Conservation (phyloP, 768 basidiomycete genomes). For the Mycena rosella region DNA sequence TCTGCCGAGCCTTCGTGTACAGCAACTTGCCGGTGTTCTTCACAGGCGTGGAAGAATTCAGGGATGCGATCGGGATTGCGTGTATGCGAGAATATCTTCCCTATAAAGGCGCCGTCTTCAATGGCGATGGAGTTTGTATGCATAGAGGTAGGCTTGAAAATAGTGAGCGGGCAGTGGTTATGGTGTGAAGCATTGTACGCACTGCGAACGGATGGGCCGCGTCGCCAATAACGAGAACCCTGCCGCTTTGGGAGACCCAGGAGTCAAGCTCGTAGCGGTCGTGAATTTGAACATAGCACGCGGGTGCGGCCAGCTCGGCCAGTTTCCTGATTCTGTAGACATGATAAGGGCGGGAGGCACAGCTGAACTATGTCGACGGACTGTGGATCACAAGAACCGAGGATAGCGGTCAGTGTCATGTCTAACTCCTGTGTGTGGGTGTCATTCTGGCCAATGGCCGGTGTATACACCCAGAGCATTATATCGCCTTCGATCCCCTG, state of each 20-base stretch:
- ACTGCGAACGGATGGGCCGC: slow-evolving; percentile 30
- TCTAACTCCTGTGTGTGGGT: neutral
- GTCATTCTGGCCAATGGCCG: slow-evolving; percentile 1
- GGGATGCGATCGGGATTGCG: slow-evolving; percentile 10
- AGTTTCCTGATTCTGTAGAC: neutral
- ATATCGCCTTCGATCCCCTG: slow-evolving; percentile 17
- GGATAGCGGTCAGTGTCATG: slow-evolving; percentile 2
- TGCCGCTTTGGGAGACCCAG: slow-evolving; percentile 24
- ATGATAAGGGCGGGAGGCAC: neutral
- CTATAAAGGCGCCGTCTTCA: slow-evolving; percentile 25
- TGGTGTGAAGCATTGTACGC: neutral
- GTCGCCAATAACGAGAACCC: slow-evolving; percentile 22
- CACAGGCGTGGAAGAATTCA: slow-evolving; percentile 18
- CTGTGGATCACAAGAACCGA: slow-evolving; percentile 15
- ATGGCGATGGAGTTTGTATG: slow-evolving; percentile 16
- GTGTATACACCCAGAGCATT: slow-evolving; percentile 10
- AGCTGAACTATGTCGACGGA: neutral
- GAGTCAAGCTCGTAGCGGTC: slow-evolving; percentile 8
- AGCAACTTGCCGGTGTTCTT: slow-evolving; percentile 17
- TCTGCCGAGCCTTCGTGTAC: neutral
- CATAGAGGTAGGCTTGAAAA: neutral
- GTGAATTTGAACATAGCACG: slow-evolving; percentile 7
- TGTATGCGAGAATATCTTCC: slow-evolving; percentile 27
- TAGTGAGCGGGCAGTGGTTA: too few relatives aligned
- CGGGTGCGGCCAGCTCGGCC: slow-evolving; percentile 11